Base-by-base conservation (phyloP, 1,284 basidiomycete genomes). In the Cystobasidium slooffiae region DNA sequence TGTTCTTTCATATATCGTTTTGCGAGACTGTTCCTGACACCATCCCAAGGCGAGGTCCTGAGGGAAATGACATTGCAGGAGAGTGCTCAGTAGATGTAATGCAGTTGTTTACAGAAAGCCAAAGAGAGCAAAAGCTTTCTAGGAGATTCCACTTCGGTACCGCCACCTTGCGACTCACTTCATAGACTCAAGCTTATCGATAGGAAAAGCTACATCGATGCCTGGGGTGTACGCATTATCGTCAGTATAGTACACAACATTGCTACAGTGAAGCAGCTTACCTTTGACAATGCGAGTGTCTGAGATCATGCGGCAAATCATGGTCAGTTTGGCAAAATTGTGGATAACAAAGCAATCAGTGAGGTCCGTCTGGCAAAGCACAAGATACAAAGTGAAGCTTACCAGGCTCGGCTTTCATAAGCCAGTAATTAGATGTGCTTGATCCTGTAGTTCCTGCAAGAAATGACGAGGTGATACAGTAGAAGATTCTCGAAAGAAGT, bases 1-100 rank as follows among this genome's bases (percentile, higher is more conserved):
- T 82, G 78, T 78, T 90, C 88, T 81, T 91, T 91, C 91, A 98
- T 94, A 75, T 94, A 84, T 79, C 94, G 94, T 79, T 91, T 88
- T 1, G 95, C 96, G 83, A 96, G 91, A 78, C 92, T 91, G 81
- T 93, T 97, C 53, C 95, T 79, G 61, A 94, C 90, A 69, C 94
- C 94, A 80, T 97, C 94, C 94, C 94, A 97, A 20, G 90, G 85
- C 0, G 93, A 93, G 8, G 86, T 88, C 58, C 86, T 87, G 69
- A 4, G 31, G 3, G 6, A 49, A 49, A 16, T 4, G n/a, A 37
- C 1, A 31, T 31, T 31, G 31, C 31, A 5, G 31, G 31, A 55
- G 0, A 9, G 20, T 22, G 12, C 14, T 47, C 61, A 63, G 20
- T 24, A 66, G 39, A 31, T 1, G 55, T 4, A 37, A 14, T 14